Evolutionary conservation across 73 alveolate species (phyloP).

Genomic region (Symbiodinium natans): DNA sequence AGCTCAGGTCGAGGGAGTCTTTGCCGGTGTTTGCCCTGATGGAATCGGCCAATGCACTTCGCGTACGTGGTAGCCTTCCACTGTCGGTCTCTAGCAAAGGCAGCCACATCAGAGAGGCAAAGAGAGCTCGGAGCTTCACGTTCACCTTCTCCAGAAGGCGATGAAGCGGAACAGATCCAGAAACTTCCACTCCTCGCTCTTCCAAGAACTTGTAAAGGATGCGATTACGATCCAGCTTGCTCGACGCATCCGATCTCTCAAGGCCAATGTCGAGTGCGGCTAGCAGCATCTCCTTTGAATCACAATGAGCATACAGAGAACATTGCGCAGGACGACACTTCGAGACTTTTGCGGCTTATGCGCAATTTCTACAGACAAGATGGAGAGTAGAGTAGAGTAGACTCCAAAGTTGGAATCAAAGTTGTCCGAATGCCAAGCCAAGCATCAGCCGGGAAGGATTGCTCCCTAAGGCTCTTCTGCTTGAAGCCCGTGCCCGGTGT

Average conservation of each 20-base stretch:
- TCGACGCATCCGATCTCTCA: conserved; percentile 68
- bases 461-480: conserved; percentile 43
- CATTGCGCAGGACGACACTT: background rate
- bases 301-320: background rate
- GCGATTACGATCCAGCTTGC: conserved; percentile 90
- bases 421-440: background rate
- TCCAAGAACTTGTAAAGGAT: conserved; percentile 62
- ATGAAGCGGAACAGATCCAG: conserved; percentile 20
- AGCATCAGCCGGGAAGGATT: conserved; percentile 49
- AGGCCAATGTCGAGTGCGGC: conserved; percentile 64
- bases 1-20: conserved; percentile 26
- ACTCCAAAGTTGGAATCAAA: background rate
- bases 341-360: background rate
- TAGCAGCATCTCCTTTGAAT: conserved; percentile 11
- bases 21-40: conserved; percentile 26
- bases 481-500: conserved; percentile 24
- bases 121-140: conserved; percentile 60
- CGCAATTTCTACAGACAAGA: too few relatives aligned
- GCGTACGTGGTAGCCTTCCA: conserved; percentile 48
- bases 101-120: conserved; percentile 72
- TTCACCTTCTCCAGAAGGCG: conserved; percentile 49
- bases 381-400: background rate
- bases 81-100: conserved; percentile 42
- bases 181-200: conserved; percentile 35
- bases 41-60: conserved; percentile 32